These are phyloP conservation scores for Penicillium antarcticum DNA, from an alignment of 495 filamentous ascomycete species.

Conservation along the genomic window DNA sequence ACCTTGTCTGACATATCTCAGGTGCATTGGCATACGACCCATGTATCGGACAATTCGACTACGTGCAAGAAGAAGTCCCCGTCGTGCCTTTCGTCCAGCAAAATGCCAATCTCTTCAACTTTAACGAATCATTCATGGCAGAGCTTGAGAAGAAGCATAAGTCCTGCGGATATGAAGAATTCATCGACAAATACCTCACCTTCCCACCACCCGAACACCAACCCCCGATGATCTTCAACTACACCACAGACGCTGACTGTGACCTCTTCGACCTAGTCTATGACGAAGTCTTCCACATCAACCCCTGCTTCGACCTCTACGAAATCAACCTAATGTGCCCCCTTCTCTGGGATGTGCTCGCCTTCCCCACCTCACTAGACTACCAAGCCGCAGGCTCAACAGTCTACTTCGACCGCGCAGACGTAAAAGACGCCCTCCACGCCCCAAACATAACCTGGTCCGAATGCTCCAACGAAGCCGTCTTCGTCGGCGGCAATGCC, in stretches of 20 bases:
- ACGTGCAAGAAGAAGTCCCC: slow-evolving; percentile 37
- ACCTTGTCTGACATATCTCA: slow-evolving; percentile 4
- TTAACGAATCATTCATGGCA: slow-evolving; percentile 52
- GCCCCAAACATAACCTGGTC: slow-evolving; percentile 47
- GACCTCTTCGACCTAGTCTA: slow-evolving; percentile 50
- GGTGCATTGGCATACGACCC: slow-evolving; percentile 42
- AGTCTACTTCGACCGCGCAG: slow-evolving; percentile 55
- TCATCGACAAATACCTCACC: slow-evolving; percentile 51
- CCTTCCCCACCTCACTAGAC: slow-evolving; percentile 38
- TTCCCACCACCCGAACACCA: slow-evolving; percentile 49
- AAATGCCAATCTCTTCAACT: slow-evolving; percentile 53
- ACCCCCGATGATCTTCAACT: slow-evolving; percentile 36
- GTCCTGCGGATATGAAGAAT: slow-evolving; percentile 54
- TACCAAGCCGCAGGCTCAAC: slow-evolving; percentile 40
- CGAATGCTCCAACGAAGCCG: slow-evolving; percentile 36
- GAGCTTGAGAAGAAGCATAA: slow-evolving; percentile 47
- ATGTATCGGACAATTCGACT: slow-evolving; percentile 40
- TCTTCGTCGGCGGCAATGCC: slow-evolving; percentile 41
- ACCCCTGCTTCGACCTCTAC: slow-evolving; percentile 64
- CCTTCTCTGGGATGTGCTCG: slow-evolving; percentile 46
- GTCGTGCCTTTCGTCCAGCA: slow-evolving; percentile 47
- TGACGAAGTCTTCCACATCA: slow-evolving; percentile 42
- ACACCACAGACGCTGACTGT: slow-evolving; percentile 36
- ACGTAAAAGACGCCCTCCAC: slow-evolving; percentile 58
- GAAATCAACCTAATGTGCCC: slow-evolving; percentile 47